Base-by-base conservation (phyloP, 2,329 filamentous ascomycete genomes). In the Claviceps purpurea region DNA sequence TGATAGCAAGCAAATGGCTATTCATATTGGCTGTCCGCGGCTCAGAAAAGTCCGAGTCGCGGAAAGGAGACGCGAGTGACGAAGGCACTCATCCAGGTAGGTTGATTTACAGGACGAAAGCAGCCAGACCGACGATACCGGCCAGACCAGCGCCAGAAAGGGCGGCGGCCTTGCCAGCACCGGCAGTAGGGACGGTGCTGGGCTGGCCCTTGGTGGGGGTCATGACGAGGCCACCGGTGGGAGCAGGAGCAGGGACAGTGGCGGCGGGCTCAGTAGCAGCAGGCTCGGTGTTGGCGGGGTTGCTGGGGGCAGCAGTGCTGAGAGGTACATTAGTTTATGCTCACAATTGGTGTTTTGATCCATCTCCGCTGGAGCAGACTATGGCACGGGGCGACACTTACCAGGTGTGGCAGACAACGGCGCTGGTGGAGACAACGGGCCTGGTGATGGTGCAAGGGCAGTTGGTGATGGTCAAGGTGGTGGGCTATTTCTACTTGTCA, bases 401-500 rank as follows among this genome's bases (percentile, higher is more conserved):
- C 74, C 76, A 79, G 69, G 69, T 70, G 65, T 70, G 61, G 77
- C 77, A 80, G 66, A 70, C 60, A 46, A 79, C 75, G 46, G 70
- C 66, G 56, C 73, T 71, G 65, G 72, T 70, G 66, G 70, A 74
- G 64, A 70, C 68, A 60, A 81, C 70, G 51, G 79, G 77, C 72
- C 75, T 77, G 71, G 73, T 76, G 69, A 81, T 64, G 64, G 79
- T 87, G 81, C 81, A 85, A 61, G 82, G 78, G 77, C 83, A 85
- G 75, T 84, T 73, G 61, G 79, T 79, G 75, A 86, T 78, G 72
- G 82, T 86, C 68, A 85, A 69, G 66, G 80, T 83, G 66, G 81
- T 83, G 65, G 82, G 70, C 77, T 80, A 50, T 18, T 48, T 26
- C 10, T 20, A 14, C 22, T 22, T 20, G 49, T 54, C 38, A 51